These are phyloP conservation scores for Durio zibethinus DNA, from an alignment of 345 rosid genomes.

Conservation along the genomic window DNA sequence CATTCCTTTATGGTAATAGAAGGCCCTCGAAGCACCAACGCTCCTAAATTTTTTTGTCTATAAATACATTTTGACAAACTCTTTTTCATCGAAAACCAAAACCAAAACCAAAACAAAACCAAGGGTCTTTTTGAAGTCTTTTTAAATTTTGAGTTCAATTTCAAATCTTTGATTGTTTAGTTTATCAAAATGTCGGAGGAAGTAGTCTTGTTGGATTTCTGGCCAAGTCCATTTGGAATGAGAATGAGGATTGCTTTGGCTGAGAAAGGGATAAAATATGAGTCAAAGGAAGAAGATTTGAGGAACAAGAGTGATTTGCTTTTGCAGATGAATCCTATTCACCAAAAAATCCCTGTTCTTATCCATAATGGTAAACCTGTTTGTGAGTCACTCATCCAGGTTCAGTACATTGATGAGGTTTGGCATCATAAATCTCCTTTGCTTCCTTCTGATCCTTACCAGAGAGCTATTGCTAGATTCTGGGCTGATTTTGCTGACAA, in stretches of 20 bases:
- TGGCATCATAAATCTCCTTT: background rate
- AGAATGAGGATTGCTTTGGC: background rate
- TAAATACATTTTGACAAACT: too few relatives aligned
- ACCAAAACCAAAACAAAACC: too few relatives aligned
- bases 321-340: background rate
- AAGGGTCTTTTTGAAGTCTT: too few relatives aligned
- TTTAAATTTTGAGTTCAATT: too few relatives aligned
- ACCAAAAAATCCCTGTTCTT: background rate
- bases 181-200: slow-evolving; percentile 1
- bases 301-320: background rate
- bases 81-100: too few relatives aligned
- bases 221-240: background rate
- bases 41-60: too few relatives aligned
- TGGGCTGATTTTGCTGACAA: background rate
- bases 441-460: background rate
- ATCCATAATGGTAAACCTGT: background rate
- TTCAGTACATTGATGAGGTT: background rate
- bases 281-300: background rate
- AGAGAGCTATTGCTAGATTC: background rate
- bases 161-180: too few relatives aligned
- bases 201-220: background rate
- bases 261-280: background rate
- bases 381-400: too few relatives aligned
- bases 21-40: too few relatives aligned
- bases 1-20: too few relatives aligned